A percentile compares a stretch with the other conserved stretches of the same genome.
phyloP scores from a whole-genome alignment of 202 grass and related monocot genomes.

The Schoenoplectus triqueter region DNA sequence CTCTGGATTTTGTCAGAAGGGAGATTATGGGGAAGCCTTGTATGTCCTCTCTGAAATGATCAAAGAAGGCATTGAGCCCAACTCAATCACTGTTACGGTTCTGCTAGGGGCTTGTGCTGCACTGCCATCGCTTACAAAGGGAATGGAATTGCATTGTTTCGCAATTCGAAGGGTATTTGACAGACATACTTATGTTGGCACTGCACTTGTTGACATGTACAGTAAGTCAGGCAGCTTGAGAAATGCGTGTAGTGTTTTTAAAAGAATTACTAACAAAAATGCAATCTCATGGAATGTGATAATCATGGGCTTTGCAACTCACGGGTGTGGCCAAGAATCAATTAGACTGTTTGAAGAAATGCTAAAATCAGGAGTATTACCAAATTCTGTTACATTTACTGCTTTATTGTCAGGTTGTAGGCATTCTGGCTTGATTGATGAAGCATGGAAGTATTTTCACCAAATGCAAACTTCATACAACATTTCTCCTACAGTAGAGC shows the following conservation, averaged over 20 bases:
- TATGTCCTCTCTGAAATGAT: constrained; percentile 72
- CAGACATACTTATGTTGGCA: constrained; percentile 53
- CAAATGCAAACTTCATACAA: constrained; percentile 58
- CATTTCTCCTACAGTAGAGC: constrained; percentile 58
- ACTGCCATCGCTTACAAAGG: constrained; percentile 62
- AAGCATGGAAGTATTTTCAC: constrained; percentile 85
- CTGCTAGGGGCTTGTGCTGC: constrained; percentile 62
- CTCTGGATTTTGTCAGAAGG: constrained; percentile 67
- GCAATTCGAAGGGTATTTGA: constrained; percentile 48
- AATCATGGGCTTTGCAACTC: constrained; percentile 66
- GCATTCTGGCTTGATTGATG: constrained; percentile 56
- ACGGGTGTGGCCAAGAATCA: constrained; percentile 54
- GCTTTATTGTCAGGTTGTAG: constrained; percentile 82
- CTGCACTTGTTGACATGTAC: constrained; percentile 77
- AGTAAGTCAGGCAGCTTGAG: constrained; percentile 62
- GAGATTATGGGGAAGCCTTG: constrained; percentile 56
- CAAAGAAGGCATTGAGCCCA: constrained; percentile 58
- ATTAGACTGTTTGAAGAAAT: constrained; percentile 63
- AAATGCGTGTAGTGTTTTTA: constrained; percentile 51
- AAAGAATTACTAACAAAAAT: constrained; percentile 59
- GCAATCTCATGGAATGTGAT: constrained; percentile 77
- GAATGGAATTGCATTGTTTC: constrained; percentile 75
- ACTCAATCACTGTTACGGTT: constrained; percentile 54
- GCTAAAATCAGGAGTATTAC: constrained; percentile 57
- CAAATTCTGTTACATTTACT: constrained; percentile 79